Conservation (phyloP, 495 filamentous ascomycete species). For the Talaromyces stipitatus region DNA sequence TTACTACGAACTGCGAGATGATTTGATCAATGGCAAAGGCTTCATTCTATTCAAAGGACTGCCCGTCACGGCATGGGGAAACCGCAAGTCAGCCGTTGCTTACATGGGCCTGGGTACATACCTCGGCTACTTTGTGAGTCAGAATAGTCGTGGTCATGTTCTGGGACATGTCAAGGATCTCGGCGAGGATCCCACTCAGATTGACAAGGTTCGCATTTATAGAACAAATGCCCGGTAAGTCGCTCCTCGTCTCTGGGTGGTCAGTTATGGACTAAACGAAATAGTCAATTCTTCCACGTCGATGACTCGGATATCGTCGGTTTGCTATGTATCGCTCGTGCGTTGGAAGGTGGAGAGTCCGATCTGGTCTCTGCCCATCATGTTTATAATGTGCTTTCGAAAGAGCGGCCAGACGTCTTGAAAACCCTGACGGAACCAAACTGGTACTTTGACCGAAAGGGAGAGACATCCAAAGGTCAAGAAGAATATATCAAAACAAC, state of each 20-base stretch:
- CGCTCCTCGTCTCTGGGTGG: not conserved
- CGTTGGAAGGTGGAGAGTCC: conserved; percentile 75
- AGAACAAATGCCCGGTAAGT: conserved; percentile 75
- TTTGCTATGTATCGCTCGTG: conserved; percentile 71
- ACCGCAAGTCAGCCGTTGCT: conserved; percentile 70
- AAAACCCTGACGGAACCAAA: conserved; percentile 65
- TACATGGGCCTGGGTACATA: conserved; percentile 89
- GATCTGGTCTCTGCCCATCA: conserved; percentile 74
- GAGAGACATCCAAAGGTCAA: conserved; percentile 66
- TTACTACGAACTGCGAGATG: conserved; percentile 51
- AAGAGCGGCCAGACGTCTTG: conserved; percentile 70
- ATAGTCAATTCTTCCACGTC: conserved; percentile 68
- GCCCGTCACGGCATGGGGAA: conserved; percentile 68
- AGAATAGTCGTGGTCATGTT: conserved; percentile 83
- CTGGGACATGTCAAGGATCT: conserved; percentile 88
- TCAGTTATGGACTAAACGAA: not conserved
- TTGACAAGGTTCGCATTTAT: conserved; percentile 81
- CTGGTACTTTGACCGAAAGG: conserved; percentile 96
- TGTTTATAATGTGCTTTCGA: conserved; percentile 73
- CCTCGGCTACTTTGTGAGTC: conserved; percentile 76
- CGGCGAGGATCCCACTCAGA: conserved; percentile 71
- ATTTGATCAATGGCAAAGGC: conserved; percentile 76
- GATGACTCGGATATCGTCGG: conserved; percentile 82
- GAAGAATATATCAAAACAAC: conserved; percentile 67
- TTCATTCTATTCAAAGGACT: conserved; percentile 87